A percentile compares a stretch with the other conserved stretches of the same genome.
These are phyloP conservation scores for Schizosaccharomyces osmophilus DNA, from an alignment of 805 yeast genomes.

Conservation along the genomic window DNA sequence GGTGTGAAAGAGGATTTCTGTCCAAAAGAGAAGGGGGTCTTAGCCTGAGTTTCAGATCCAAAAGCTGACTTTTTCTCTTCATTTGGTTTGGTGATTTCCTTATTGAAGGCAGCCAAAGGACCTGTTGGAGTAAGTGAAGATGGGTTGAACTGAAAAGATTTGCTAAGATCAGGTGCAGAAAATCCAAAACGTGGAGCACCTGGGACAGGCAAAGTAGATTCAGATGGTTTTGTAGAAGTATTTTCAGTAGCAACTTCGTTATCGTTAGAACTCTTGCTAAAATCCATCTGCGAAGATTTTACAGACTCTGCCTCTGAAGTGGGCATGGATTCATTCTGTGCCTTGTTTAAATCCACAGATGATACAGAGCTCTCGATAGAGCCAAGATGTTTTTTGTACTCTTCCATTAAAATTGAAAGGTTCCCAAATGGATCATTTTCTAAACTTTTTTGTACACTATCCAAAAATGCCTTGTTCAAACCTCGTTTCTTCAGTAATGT, in stretches of 20 bases:
- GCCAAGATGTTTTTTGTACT: background rate
- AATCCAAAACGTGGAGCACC: background rate
- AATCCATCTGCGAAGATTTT: background rate
- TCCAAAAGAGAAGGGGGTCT: background rate
- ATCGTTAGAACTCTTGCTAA: background rate
- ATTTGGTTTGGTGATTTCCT: background rate
- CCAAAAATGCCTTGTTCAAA: background rate
- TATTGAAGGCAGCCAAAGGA: background rate
- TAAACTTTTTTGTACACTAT: background rate
- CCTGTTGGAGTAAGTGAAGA: background rate
- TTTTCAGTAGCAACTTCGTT: too few relatives aligned
- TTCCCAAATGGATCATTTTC: constrained; percentile 1
- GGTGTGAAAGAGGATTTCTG: background rate
- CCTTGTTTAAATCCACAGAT: background rate
- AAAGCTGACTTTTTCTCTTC: background rate
- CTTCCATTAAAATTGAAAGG: background rate
- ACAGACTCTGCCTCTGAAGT: background rate
- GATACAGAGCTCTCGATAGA: background rate
- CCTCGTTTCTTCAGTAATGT: background rate
- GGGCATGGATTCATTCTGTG: background rate
- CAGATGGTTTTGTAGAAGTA: too few relatives aligned
- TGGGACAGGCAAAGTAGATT: too few relatives aligned
- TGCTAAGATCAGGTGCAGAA: background rate
- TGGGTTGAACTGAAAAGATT: background rate
- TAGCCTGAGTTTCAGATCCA: too few relatives aligned